Percentiles rank a stretch among this genome's conserved stretches.
phyloP scores from a whole-genome alignment of 225 moss, liverwort and hornwort genomes.

The Straminergon stramineum region DNA sequence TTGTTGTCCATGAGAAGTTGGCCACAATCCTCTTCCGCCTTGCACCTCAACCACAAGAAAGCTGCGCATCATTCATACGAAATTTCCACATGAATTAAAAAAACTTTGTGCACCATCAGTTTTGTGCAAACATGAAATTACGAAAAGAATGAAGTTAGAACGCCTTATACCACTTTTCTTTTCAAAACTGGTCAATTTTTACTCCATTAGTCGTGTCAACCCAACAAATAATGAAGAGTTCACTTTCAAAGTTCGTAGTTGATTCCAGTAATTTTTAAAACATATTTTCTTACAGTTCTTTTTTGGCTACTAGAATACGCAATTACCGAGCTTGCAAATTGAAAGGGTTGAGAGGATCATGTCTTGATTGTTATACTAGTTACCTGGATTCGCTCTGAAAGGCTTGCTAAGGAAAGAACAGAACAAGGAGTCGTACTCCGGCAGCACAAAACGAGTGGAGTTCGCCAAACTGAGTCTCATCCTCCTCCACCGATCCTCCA shows the following conservation, averaged over 20 bases:
- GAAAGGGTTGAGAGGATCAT: background rate
- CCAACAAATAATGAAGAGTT: background rate
- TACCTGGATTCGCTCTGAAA: constrained; percentile 38
- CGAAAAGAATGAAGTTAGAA: too few species aligned
- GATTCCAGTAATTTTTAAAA: background rate
- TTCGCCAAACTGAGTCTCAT: constrained; percentile 1
- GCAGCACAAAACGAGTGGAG: constrained; percentile 11
- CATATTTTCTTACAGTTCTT: background rate
- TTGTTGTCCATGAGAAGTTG: constrained; percentile 27
- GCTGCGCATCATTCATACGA: constrained; percentile 1
- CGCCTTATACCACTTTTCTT: background rate
- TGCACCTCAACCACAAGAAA: constrained; percentile 48
- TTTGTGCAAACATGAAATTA: background rate
- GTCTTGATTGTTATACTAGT: too few species aligned
- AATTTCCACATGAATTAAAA: background rate
- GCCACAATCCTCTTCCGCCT: constrained; percentile 29
- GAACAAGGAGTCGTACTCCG: constrained; percentile 6
- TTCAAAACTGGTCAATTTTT: background rate
- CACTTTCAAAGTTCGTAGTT: background rate
- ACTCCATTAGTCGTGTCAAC: background rate
- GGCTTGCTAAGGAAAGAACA: constrained; percentile 24
- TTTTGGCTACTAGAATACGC: background rate
- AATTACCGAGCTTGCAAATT: background rate
- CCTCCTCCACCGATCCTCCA: constrained; percentile 39
- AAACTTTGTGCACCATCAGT: too few species aligned